Conservation (phyloP, 192 early-diverging fungal genomes). For the Backusella australiensis region DNA sequence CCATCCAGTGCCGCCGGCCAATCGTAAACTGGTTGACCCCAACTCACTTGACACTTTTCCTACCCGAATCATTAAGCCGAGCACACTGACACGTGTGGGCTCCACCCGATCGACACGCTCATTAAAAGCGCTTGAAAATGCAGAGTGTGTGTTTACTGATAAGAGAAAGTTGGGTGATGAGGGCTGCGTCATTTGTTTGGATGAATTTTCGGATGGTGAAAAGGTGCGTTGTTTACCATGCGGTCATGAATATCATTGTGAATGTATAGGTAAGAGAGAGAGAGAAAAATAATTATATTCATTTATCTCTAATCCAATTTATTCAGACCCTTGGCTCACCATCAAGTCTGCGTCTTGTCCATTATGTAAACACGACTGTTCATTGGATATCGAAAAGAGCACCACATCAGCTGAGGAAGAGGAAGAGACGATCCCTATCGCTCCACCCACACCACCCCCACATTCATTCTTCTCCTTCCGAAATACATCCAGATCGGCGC, state of each 20-base stretch:
- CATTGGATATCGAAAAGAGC: constrained; percentile 13
- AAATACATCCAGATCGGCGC: neutral
- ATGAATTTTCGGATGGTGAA: constrained; percentile 54
- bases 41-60: constrained; percentile 28
- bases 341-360: constrained; percentile 51
- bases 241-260: constrained; percentile 57
- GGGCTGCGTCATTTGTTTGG: constrained; percentile 55
- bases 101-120: constrained; percentile 28
- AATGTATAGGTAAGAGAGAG: constrained; percentile 49
- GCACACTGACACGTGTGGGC: neutral
- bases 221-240: constrained; percentile 51
- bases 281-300: too few species aligned
- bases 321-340: constrained; percentile 55
- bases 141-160: constrained; percentile 11
- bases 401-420: neutral
- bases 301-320: neutral
- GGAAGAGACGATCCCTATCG: neutral
- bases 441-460: neutral
- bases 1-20: neutral
- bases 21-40: constrained; percentile 26
- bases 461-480: neutral
- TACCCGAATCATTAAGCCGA: constrained; percentile 33
- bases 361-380: constrained; percentile 53
- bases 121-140: constrained; percentile 31
- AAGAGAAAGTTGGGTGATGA: constrained; percentile 11